Evolutionary conservation across 78 protist species (phyloP).

Genomic region (Chrysochromulina tobinii): DNA sequence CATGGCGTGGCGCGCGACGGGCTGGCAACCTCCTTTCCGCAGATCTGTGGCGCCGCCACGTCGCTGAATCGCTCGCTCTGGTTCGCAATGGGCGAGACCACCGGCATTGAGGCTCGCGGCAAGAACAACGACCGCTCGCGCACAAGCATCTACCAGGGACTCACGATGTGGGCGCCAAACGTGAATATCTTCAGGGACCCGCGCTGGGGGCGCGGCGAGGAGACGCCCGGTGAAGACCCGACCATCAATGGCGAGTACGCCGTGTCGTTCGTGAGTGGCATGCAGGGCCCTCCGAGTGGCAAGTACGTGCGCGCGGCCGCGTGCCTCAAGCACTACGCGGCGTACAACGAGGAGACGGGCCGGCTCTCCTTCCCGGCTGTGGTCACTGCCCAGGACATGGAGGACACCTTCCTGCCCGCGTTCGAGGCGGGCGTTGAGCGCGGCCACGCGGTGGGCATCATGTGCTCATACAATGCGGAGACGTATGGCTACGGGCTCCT

Average conservation of each 20-base stretch:
- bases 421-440: slow-evolving; percentile 6
- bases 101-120: slow-evolving; percentile 63
- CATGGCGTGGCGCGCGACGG: slow-evolving; percentile 51
- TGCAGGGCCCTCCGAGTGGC: background rate
- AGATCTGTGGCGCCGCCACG: slow-evolving; percentile 21
- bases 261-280: background rate
- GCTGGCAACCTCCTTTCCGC: slow-evolving; percentile 56
- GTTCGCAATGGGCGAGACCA: background rate
- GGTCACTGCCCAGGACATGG: background rate
- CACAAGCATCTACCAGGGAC: background rate
- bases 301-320: background rate
- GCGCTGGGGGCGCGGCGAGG: slow-evolving; percentile 63
- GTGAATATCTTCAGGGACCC: slow-evolving; percentile 62
- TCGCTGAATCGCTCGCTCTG: slow-evolving; percentile 31
- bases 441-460: slow-evolving; percentile 37
- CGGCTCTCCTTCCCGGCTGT: background rate
- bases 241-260: background rate
- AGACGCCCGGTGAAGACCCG: slow-evolving; percentile 70
- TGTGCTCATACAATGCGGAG: slow-evolving; percentile 64
- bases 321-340: slow-evolving; percentile 23
- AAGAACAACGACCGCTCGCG: slow-evolving; percentile 4
- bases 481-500: slow-evolving; percentile 42
- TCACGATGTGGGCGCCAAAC: slow-evolving; percentile 57
- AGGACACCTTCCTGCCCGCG: slow-evolving; percentile 50
- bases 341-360: background rate